Evolutionary conservation across 106 monocot species (phyloP), one percentile per base, ranked within the genome.

Genomic region (Vanilla planifolia): DNA sequence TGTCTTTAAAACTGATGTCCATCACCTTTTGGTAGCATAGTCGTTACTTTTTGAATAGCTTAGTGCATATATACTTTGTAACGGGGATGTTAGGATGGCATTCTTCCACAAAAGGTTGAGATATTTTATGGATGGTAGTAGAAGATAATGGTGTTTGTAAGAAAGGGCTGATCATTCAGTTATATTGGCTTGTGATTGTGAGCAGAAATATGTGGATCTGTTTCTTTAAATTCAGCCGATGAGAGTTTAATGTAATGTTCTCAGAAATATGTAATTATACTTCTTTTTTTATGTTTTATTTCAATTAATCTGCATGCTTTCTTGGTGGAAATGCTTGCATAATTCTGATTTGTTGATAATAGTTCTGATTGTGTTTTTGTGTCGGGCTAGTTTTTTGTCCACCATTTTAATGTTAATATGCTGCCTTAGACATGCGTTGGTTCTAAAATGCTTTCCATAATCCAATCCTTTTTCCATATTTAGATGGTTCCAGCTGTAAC

Each of bases 401-500:
- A 1, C 7, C 28, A n/a, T 57, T 57, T 57, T 35, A 8, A 35
- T 35, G 57, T 36, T 33, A 10, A 20, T 21, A 20, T 33, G 34
- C 35, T 2, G 0, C 34, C 21, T 32, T 6, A 57, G 28, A 21
- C 20, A 4, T 36, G 37, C 5, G n/a, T 6, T 0, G 35, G 35
- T 68, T 25, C 23, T 58, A 27, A 24, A 34, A 61, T 41, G 6
- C 7, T 53, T 71, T 55, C 16, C 28, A 41, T 36, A 4, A 55
- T 48, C 29, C 39, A 32, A 43, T 20, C 8, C 11, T 7, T 64
- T 26, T 51, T 51, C 68, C 11, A 25, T 67, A 0, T 48, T 42
- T 63, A 94, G 95, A 77, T 95, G 77, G 90, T 95, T 20, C 81
- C 90, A 56, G 84, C 80, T 68, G 89, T 95, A 45, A 86, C 95